phyloP scores from a whole-genome alignment of 768 basidiomycete genomes.

The Coprinopsis marcescibilis region DNA sequence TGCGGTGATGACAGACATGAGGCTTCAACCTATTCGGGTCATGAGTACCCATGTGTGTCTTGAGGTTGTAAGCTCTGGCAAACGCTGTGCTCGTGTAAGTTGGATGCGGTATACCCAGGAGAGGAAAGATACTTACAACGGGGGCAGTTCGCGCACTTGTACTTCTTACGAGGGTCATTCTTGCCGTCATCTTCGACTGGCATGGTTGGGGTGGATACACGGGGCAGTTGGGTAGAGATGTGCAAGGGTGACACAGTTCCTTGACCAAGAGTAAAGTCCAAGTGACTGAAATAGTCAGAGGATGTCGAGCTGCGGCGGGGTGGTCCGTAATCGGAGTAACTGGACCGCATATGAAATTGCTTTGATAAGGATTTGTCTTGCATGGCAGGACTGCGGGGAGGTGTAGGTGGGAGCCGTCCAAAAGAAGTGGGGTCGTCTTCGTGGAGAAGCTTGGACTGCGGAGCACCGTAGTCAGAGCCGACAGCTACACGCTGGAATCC shows the following conservation, averaged over 20 bases:
- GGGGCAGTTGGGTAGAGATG: slow-evolving; percentile 45
- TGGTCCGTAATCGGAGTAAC: slow-evolving; percentile 62
- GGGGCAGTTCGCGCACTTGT: slow-evolving; percentile 69
- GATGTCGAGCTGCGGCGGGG: slow-evolving; percentile 42
- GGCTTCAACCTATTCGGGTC: slow-evolving; percentile 90
- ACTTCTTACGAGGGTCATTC: slow-evolving; percentile 70
- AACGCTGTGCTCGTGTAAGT: slow-evolving; percentile 50
- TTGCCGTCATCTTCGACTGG: slow-evolving; percentile 42
- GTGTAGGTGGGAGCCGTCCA: slow-evolving; percentile 51
- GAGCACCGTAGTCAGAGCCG: slow-evolving; percentile 50
- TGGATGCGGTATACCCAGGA: neutral
- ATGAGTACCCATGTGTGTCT: slow-evolving; percentile 93
- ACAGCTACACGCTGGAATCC: slow-evolving; percentile 62
- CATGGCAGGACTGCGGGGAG: slow-evolving; percentile 44
- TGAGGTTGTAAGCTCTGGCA: slow-evolving; percentile 89
- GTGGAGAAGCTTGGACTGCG: slow-evolving; percentile 34
- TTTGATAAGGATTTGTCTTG: slow-evolving; percentile 30
- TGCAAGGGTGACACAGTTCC: slow-evolving; percentile 53
- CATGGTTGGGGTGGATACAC: slow-evolving; percentile 37
- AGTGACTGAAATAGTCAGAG: slow-evolving; percentile 42
- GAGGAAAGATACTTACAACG: slow-evolving; percentile 42
- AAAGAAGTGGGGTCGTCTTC: slow-evolving; percentile 55
- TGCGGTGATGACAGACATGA: slow-evolving; percentile 78
- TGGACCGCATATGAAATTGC: slow-evolving; percentile 38
- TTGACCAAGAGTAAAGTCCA: slow-evolving; percentile 38